Evolutionary conservation across 768 basidiomycete species (phyloP).

Genomic region (Tricholoma hemisulphureum): DNA sequence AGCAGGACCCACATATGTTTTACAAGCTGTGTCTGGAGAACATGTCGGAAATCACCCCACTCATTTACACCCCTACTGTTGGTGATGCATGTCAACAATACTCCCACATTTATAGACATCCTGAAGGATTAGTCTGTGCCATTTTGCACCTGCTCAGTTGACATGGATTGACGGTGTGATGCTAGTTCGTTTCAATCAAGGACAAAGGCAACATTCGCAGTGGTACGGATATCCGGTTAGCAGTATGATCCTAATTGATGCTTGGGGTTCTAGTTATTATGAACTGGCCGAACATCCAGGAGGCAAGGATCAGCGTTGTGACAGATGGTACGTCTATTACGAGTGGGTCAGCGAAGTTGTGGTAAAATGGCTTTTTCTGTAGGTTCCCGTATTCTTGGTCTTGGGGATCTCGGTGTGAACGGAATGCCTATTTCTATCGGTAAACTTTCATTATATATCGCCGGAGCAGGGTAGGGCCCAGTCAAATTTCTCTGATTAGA

Average conservation of each 20-base stretch:
- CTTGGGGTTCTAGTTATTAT: constrained; percentile 45
- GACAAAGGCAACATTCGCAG: constrained; percentile 79
- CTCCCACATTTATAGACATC: constrained; percentile 71
- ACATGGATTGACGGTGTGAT: constrained; percentile 13
- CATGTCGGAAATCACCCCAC: constrained; percentile 69
- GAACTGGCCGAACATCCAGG: constrained; percentile 69
- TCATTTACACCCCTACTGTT: constrained; percentile 92
- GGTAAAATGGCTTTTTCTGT: constrained; percentile 24
- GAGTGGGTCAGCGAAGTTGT: not conserved
- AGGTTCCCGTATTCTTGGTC: constrained; percentile 86
- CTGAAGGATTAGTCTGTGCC: constrained; percentile 64
- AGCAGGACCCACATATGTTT: constrained; percentile 71
- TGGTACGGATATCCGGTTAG: constrained; percentile 25
- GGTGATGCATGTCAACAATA: constrained; percentile 88
- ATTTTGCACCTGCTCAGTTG: constrained; percentile 6
- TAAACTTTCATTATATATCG: constrained; percentile 88
- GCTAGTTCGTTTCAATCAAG: constrained; percentile 71
- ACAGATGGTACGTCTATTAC: constrained; percentile 66
- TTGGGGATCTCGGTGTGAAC: constrained; percentile 82
- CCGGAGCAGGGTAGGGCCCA: constrained; percentile 74
- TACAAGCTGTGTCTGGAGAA: constrained; percentile 72
- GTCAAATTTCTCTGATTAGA: constrained; percentile 4
- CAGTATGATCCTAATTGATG: not conserved
- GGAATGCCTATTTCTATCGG: constrained; percentile 90
- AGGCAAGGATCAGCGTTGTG: constrained; percentile 88